Conservation (phyloP, 2,329 filamentous ascomycete genomes). For the Paramyrothecium roridum region DNA sequence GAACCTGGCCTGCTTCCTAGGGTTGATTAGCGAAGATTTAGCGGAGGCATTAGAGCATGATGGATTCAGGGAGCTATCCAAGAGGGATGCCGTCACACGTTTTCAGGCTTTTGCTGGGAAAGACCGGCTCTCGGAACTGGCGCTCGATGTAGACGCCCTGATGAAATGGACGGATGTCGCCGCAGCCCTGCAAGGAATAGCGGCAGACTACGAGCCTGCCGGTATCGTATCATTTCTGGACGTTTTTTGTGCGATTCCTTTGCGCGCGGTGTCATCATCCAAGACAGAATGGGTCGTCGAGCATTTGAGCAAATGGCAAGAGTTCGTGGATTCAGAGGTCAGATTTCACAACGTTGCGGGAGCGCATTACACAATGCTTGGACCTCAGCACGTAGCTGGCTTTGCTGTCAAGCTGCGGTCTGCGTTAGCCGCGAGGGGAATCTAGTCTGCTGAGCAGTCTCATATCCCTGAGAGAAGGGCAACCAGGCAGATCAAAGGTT, state of each 20-base stretch:
- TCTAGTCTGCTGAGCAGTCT: no score
- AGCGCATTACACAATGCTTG: slow-evolving; percentile 7
- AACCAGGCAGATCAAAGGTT: no score
- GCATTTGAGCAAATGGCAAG: slow-evolving; percentile 3
- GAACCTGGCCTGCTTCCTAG: slow-evolving; percentile 36
- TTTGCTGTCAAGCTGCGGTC: background rate
- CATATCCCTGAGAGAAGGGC: no score
- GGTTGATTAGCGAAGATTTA: slow-evolving; percentile 28
- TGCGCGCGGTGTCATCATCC: slow-evolving; percentile 1
- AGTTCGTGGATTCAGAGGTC: background rate
- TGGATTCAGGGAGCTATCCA: background rate
- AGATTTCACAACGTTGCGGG: slow-evolving; percentile 5
- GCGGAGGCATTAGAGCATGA: slow-evolving; percentile 9
- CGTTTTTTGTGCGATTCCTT: slow-evolving; percentile 4
- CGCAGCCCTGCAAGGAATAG: slow-evolving; percentile 25
- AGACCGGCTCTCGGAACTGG: slow-evolving; percentile 24
- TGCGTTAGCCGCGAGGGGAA: background rate
- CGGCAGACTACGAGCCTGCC: slow-evolving; percentile 33
- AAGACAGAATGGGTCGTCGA: slow-evolving; percentile 3
- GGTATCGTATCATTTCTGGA: slow-evolving; percentile 1
- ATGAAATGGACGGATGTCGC: slow-evolving; percentile 32
- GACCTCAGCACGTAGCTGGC: background rate
- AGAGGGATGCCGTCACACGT: background rate
- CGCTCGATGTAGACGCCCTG: slow-evolving; percentile 20
- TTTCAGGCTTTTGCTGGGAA: slow-evolving; percentile 16